Evolutionary conservation across 1,139 yeast genomes (phyloP).

Genomic region (Chernovozyma aurita): DNA sequence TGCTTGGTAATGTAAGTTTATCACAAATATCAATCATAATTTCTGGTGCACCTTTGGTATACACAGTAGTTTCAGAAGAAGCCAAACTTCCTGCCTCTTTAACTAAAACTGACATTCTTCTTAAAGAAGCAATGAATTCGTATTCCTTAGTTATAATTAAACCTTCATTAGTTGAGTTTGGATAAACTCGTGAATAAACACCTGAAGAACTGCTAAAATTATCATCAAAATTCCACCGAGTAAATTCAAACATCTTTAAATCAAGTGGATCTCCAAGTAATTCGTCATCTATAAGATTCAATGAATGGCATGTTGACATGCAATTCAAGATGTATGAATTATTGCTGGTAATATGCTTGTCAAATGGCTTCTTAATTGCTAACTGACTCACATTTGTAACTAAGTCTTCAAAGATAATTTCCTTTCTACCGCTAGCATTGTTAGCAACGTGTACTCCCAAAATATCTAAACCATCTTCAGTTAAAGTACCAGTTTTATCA

Average conservation of each 20-base stretch:
- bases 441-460: conserved; percentile 74
- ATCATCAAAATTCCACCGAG: conserved; percentile 72
- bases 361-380: conserved; percentile 13
- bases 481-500: conserved; percentile 95
- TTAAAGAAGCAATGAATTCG: conserved; percentile 78
- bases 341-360: conserved; percentile 24
- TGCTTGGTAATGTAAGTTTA: conserved; percentile 63
- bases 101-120: conserved; percentile 85
- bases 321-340: conserved; percentile 41
- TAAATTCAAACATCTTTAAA: conserved; percentile 86
- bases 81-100: conserved; percentile 18
- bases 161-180: conserved; percentile 28
- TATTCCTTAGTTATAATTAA: conserved; percentile 64
- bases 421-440: conserved; percentile 49
- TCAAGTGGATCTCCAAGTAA: conserved; percentile 92
- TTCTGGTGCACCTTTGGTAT: conserved; percentile 97
- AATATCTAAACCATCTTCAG: conserved; percentile 94
- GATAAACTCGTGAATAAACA: conserved; percentile 17
- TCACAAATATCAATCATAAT: conserved; percentile 79
- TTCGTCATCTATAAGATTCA: conserved; percentile 72
- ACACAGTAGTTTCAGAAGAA: conserved; percentile 39
- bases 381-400: conserved; percentile 21
- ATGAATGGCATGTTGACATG: conserved; percentile 84
- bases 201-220: conserved; percentile 35
- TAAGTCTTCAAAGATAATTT: conserved; percentile 48